Percentiles rank a stretch among this genome's conserved stretches.
These are phyloP conservation scores for Penicillium chermesinum DNA, from an alignment of 495 filamentous ascomycete species.

Conservation along the genomic window DNA sequence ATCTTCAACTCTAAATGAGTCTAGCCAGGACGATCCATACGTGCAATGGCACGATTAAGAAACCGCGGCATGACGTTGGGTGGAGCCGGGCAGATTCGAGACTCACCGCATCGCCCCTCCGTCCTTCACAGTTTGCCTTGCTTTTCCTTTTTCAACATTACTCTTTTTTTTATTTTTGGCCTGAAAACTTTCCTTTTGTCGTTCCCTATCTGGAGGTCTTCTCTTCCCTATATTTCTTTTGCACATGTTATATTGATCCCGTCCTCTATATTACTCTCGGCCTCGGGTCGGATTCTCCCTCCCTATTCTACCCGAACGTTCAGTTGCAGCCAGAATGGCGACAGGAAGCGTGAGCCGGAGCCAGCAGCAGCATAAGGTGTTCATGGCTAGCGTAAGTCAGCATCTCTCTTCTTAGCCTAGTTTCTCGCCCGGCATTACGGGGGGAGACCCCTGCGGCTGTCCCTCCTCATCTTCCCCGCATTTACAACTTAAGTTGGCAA, in stretches of 20 bases:
- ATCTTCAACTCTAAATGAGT: not conserved
- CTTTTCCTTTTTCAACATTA: slow-evolving; percentile 2
- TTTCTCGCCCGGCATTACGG: not conserved
- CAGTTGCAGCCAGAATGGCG: slow-evolving; percentile 15
- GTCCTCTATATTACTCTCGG: slow-evolving; percentile 7
- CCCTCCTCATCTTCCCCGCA: not conserved
- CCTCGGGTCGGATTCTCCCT: slow-evolving; percentile 21
- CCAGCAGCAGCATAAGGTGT: slow-evolving; percentile 25
- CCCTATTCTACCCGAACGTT: slow-evolving; percentile 22
- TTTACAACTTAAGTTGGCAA: not conserved
- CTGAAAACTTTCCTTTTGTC: not conserved
- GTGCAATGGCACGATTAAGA: not conserved
- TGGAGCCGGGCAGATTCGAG: slow-evolving; percentile 15
- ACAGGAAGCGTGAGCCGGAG: slow-evolving; percentile 17
- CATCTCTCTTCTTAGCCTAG: not conserved
- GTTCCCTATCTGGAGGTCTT: slow-evolving; percentile 1
- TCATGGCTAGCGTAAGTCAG: slow-evolving; percentile 27
- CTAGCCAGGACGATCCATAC: not conserved
- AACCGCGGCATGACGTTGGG: slow-evolving; percentile 17
- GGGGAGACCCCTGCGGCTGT: slow-evolving; percentile 2
- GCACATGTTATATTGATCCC: slow-evolving; percentile 1
- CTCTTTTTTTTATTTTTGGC: slow-evolving; percentile 4
- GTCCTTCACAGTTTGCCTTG: slow-evolving; percentile 1
- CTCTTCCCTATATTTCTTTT: not conserved
- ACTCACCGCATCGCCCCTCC: slow-evolving; percentile 19